Percentiles rank a stretch among this genome's conserved stretches.
Evolutionary conservation across 2,329 filamentous ascomycete genomes (phyloP).

Genomic region (Canariomyces notabilis): DNA sequence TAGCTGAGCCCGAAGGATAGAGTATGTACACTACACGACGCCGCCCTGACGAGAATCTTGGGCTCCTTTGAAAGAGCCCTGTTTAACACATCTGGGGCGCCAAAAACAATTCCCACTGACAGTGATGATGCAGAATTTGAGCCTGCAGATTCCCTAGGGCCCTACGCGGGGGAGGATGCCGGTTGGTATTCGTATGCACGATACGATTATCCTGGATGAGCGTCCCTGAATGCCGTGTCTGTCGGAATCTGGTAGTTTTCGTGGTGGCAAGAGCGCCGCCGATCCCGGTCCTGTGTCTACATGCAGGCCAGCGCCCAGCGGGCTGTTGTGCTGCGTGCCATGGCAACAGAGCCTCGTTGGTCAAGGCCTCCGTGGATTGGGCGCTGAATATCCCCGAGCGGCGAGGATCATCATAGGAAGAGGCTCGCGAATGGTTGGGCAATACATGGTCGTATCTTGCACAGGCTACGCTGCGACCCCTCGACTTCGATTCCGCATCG

Average conservation of each 20-base stretch:
- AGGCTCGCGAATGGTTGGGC: constrained; percentile 1
- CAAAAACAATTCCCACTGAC: neutral
- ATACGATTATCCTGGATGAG: neutral
- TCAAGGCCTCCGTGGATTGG: neutral
- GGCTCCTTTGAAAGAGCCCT: neutral
- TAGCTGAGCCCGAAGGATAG: neutral
- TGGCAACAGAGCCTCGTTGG: constrained; percentile 4
- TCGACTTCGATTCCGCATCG: neutral
- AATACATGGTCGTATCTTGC: constrained; percentile 5
- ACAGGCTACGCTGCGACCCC: neutral
- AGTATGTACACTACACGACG: neutral
- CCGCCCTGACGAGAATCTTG: neutral
- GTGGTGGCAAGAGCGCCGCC: constrained; percentile 5
- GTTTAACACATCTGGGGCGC: neutral
- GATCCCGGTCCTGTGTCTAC: constrained; percentile 13
- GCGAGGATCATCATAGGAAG: neutral
- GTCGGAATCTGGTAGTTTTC: constrained; percentile 9
- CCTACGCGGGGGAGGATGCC: no score
- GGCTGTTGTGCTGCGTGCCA: constrained; percentile 11
- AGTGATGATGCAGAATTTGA: neutral
- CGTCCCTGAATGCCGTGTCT: neutral
- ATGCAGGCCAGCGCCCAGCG: constrained; percentile 6
- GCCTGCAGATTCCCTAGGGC: neutral
- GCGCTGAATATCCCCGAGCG: constrained; percentile 5
- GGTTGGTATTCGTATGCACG: no score